Percentiles rank a stretch among this genome's conserved stretches.
These are phyloP conservation scores for Aureobasidium sp. DNA, from an alignment of 2,329 filamentous ascomycete species.

Conservation along the genomic window DNA sequence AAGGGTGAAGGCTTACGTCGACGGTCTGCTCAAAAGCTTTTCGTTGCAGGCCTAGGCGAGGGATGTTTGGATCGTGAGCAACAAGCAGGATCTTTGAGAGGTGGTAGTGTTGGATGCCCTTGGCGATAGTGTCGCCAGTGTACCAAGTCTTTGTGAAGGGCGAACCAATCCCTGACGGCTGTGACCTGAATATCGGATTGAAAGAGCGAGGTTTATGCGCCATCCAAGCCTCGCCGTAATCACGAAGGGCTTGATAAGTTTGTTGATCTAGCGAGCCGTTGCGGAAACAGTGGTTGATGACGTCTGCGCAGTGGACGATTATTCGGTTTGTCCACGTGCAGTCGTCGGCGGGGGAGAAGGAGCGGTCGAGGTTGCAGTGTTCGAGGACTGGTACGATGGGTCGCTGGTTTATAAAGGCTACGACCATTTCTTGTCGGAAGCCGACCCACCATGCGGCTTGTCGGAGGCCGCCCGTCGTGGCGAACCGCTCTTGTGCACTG, in stretches of 20 bases:
- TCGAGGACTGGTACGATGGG: slow-evolving; percentile 47
- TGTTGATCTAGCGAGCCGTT: slow-evolving; percentile 29
- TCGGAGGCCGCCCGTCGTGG: slow-evolving; percentile 34
- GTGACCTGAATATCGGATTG: slow-evolving; percentile 46
- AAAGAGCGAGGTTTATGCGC: slow-evolving; percentile 46
- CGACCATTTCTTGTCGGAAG: slow-evolving; percentile 55
- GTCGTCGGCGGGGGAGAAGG: slow-evolving; percentile 43
- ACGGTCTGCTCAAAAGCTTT: slow-evolving; percentile 35
- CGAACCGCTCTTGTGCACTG: slow-evolving; percentile 27
- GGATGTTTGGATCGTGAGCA: slow-evolving; percentile 50
- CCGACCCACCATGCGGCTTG: slow-evolving; percentile 51
- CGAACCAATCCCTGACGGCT: slow-evolving; percentile 27
- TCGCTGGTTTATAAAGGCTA: slow-evolving; percentile 37
- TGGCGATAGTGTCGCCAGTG: slow-evolving; percentile 51
- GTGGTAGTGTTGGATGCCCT: slow-evolving; percentile 55
- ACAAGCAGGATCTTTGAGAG: slow-evolving; percentile 52
- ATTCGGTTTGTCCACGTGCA: slow-evolving; percentile 50
- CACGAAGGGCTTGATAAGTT: slow-evolving; percentile 41
- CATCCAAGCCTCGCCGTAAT: slow-evolving; percentile 44
- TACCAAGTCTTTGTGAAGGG: slow-evolving; percentile 55
- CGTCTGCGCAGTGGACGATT: slow-evolving; percentile 55
- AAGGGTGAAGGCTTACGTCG: slow-evolving; percentile 24
- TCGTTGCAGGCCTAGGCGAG: slow-evolving; percentile 41
- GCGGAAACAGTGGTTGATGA: slow-evolving; percentile 57
- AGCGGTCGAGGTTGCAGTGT: slow-evolving; percentile 46